A percentile compares a stretch with the other conserved stretches of the same genome.
phyloP scores from a whole-genome alignment of 2,329 filamentous ascomycete genomes.

The Alternaria triticina region DNA sequence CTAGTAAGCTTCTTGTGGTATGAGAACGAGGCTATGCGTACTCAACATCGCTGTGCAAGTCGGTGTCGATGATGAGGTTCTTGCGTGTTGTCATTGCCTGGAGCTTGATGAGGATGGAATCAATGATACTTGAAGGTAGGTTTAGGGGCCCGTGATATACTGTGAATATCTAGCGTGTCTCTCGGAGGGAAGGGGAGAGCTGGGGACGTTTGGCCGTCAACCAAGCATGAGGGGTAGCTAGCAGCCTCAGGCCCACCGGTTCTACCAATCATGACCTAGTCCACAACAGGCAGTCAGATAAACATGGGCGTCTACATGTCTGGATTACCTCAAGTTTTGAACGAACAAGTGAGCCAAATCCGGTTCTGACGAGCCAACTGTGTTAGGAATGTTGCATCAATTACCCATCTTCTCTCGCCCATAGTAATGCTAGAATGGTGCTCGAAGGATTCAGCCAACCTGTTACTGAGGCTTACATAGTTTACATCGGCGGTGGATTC shows the following conservation, averaged over 20 bases:
- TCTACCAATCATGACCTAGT: neutral
- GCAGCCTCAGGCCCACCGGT: neutral
- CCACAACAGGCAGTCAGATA: neutral
- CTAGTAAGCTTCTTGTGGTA: neutral
- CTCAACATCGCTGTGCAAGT: neutral
- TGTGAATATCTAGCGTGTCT: neutral
- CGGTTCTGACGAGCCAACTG: neutral
- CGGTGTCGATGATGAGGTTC: neutral
- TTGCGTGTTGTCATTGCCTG: neutral
- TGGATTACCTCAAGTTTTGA: neutral
- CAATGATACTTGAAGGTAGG: neutral
- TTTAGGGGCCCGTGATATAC: neutral
- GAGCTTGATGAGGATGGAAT: neutral
- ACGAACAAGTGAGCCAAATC: neutral
- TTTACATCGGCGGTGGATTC: constrained; percentile 60
- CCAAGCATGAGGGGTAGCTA: neutral
- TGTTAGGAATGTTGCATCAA: neutral
- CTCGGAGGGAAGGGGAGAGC: neutral
- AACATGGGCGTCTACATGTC: neutral
- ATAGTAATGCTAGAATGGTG: neutral
- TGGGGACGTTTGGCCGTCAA: neutral
- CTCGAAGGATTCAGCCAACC: neutral
- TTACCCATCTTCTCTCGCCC: neutral
- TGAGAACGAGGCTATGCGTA: neutral
- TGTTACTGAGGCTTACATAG: neutral